Conservation (phyloP, 768 basidiomycete genomes). For the Erythrobasidium yunnanense region DNA sequence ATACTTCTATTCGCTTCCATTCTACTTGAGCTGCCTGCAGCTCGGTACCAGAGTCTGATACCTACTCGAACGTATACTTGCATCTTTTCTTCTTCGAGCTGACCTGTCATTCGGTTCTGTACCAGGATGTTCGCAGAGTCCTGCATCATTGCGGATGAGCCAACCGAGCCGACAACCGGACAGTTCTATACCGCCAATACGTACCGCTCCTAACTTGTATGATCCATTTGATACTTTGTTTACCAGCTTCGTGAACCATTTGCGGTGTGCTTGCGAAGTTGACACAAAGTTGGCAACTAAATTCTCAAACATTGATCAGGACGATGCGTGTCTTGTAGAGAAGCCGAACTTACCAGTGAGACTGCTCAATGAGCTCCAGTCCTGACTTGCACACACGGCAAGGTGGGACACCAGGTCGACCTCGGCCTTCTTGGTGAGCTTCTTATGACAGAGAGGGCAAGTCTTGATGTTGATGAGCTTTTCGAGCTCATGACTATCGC, state of each 20-base stretch:
- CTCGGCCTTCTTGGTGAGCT: slow-evolving; percentile 75
- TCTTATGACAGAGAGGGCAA: slow-evolving; percentile 83
- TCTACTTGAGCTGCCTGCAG: slow-evolving; percentile 67
- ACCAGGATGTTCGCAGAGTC: slow-evolving; percentile 92
- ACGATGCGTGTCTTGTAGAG: no score
- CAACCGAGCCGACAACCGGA: slow-evolving; percentile 41
- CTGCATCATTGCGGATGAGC: slow-evolving; percentile 41
- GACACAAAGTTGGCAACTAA: slow-evolving; percentile 91
- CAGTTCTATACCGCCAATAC: slow-evolving; percentile 39
- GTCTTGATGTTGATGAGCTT: slow-evolving; percentile 89
- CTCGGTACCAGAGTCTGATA: slow-evolving; percentile 79
- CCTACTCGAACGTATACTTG: slow-evolving; percentile 84
- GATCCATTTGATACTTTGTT: slow-evolving; percentile 71
- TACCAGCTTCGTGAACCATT: slow-evolving; percentile 88
- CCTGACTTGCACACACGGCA: slow-evolving; percentile 86
- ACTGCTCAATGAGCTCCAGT: slow-evolving; percentile 78
- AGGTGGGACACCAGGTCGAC: slow-evolving; percentile 91
- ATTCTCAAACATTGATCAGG: no score
- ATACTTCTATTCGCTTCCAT: slow-evolving; percentile 81
- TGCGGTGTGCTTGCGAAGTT: slow-evolving; percentile 78
- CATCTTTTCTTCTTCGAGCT: slow-evolving; percentile 97
- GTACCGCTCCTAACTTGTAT: slow-evolving; percentile 77
- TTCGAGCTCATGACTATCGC: slow-evolving; percentile 44
- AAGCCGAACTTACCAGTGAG: no score
- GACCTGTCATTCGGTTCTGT: slow-evolving; percentile 81